Evolutionary conservation across 352 stramenopile genomes (phyloP).

Genomic region (Aphanomyces astaci): DNA sequence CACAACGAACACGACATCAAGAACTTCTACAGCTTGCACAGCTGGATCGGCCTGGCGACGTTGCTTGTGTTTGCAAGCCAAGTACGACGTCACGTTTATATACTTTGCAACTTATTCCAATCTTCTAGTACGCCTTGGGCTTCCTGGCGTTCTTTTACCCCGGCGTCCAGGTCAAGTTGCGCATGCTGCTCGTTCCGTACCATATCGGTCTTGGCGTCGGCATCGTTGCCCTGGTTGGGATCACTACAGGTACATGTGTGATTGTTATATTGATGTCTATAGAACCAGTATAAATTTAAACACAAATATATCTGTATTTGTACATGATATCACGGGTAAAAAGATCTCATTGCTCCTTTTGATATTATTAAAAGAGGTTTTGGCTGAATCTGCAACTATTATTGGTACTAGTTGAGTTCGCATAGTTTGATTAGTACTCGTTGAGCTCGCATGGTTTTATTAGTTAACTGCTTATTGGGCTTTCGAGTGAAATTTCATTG

Average conservation of each 20-base stretch:
- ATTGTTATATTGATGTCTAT: no score
- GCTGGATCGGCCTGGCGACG: constrained; percentile 67
- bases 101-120: neutral
- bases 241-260: constrained; percentile 50
- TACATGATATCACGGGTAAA: no score
- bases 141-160: constrained; percentile 65
- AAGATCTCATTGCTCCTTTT: no score
- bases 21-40: constrained; percentile 85
- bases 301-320: no score
- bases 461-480: no score
- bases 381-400: no score
- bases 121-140: constrained; percentile 30
- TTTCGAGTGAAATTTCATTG: no score
- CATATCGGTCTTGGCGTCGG: constrained; percentile 60
- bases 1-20: constrained; percentile 81
- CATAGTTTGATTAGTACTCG: no score
- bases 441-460: no score
- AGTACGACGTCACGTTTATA: constrained; percentile 26
- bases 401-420: no score
- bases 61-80: constrained; percentile 44
- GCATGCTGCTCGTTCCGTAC: constrained; percentile 40
- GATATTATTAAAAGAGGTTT: no score
- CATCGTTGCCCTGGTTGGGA: constrained; percentile 53
- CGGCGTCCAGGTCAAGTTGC: constrained; percentile 37
- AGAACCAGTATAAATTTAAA: no score